These are phyloP conservation scores for Dujonia santamariae DNA, from an alignment of 1,139 yeast species.

Conservation along the genomic window DNA sequence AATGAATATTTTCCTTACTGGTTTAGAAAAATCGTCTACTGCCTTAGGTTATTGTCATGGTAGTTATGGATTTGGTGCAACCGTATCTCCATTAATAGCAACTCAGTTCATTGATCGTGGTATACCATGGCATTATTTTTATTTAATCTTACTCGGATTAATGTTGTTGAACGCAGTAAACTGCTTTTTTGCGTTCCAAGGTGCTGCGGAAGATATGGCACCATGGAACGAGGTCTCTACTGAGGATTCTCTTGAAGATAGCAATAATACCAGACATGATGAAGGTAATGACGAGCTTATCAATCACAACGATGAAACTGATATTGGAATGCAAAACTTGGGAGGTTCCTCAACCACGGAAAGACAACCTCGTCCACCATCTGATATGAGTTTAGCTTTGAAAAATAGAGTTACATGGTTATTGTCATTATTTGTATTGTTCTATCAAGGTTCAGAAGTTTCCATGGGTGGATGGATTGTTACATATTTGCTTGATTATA, in stretches of 20 bases:
- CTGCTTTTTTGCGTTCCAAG: constrained; percentile 28
- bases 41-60: constrained; percentile 52
- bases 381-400: constrained; percentile 28
- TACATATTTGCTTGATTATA: constrained; percentile 55
- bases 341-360: constrained; percentile 3
- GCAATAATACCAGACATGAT: constrained; percentile 1
- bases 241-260: too few relatives aligned
- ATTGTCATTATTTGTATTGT: constrained; percentile 49
- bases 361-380: neutral
- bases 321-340: constrained; percentile 1
- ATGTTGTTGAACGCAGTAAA: constrained; percentile 20
- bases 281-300: constrained; percentile 1
- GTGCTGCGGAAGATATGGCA: constrained; percentile 39
- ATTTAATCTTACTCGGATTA: constrained; percentile 38
- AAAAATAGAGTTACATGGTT: constrained; percentile 51
- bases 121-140: constrained; percentile 46
- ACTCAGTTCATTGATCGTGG: constrained; percentile 46
- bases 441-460: constrained; percentile 70
- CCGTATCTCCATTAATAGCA: constrained; percentile 28
- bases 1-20: constrained; percentile 46
- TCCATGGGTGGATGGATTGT: constrained; percentile 72
- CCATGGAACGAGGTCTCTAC: constrained; percentile 30
- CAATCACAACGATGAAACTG: constrained; percentile 4
- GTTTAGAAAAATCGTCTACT: constrained; percentile 37
- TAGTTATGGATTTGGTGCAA: constrained; percentile 53